Evolutionary conservation across 768 basidiomycete species (phyloP), one percentile per base, ranked within the genome.

Genomic region (Candolleomyces eurysporus): DNA sequence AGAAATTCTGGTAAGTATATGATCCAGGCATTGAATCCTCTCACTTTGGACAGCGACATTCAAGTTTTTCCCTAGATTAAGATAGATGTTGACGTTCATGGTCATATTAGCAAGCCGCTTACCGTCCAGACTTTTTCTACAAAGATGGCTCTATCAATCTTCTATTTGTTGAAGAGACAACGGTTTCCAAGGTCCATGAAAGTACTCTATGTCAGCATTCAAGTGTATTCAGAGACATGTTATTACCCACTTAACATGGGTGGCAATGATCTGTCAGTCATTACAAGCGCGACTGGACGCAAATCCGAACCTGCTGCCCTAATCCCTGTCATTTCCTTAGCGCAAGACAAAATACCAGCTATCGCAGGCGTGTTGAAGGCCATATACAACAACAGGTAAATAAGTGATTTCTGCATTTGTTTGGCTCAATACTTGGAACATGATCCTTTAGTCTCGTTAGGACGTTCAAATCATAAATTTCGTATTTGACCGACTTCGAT

Each of bases 161-260:
- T 17, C 55, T 63, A 8, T n/a, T n/a, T n/a, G 59, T 56, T 5
- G 59, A 59, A 19, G 59, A 51, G 40, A 21, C 55, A 16, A 60
- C 59, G 2, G 55, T 39, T n/a, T 63, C 60, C 55, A 55, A 59
- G 21, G 62, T 63, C 3, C 62, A 63, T 52, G 49, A 56, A 51
- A 57, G 59, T n/a, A 30, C 60, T 4, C 55, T 63, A n/a, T 55
- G 59, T 22, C 59, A 60, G 56, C 55, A 63, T 31, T 63, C 59
- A 50, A 57, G 53, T 11, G 49, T 63, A 31, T 63, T 63, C 59
- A 51, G 46, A 16, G 62, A 63, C 22, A 60, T 63, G 59, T 22
- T 57, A 54, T 56, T 36, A 2, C 36, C 54, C 54, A 7, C 5
- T 7, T 43, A 39, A 42, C 10, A 3, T 11, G n/a, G 13, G 54